phyloP scores from a whole-genome alignment of 2,329 filamentous ascomycete species.

The Penicillium sp. region DNA sequence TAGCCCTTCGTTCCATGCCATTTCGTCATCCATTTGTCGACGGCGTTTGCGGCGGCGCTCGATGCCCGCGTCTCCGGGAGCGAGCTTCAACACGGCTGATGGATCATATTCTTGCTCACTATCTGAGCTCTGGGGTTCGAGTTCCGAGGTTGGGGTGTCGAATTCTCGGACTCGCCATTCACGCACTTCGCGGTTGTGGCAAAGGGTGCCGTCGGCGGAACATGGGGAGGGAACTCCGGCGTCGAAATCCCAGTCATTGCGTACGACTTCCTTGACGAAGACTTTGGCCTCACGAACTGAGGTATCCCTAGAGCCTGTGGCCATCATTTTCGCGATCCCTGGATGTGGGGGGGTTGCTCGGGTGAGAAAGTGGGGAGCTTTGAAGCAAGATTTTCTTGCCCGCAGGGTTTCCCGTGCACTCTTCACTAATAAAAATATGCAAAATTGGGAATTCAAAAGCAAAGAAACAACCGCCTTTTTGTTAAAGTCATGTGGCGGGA shows the following conservation, averaged over 20 bases:
- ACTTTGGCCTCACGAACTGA: conserved; percentile 43
- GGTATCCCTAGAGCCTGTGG: conserved; percentile 36
- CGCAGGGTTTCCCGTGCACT: background rate
- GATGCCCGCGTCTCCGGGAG: conserved; percentile 44
- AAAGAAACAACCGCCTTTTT: background rate
- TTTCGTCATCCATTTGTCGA: conserved; percentile 61
- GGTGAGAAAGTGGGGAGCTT: conserved; percentile 16
- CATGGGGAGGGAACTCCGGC: conserved; percentile 23
- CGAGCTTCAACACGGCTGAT: conserved; percentile 22
- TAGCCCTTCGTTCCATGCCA: conserved; percentile 76
- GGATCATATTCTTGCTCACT: conserved; percentile 11
- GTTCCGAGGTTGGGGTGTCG: conserved; percentile 38
- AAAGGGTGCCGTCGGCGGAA: conserved; percentile 16
- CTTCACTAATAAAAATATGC: background rate
- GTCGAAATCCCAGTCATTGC: conserved; percentile 45
- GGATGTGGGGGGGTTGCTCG: conserved; percentile 10
- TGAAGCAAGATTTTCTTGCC: conserved; percentile 13
- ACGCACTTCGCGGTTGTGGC: conserved; percentile 27
- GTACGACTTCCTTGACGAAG: conserved; percentile 41
- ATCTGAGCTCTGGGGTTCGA: conserved; percentile 30
- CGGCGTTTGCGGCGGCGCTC: conserved; percentile 57
- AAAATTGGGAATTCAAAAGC: background rate
- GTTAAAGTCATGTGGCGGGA: conserved; percentile 3
- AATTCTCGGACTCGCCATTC: conserved; percentile 41
- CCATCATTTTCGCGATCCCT: conserved; percentile 14